Base-by-base conservation (phyloP, 1,139 yeast genomes). In the Geotrichum klebahnii region DNA sequence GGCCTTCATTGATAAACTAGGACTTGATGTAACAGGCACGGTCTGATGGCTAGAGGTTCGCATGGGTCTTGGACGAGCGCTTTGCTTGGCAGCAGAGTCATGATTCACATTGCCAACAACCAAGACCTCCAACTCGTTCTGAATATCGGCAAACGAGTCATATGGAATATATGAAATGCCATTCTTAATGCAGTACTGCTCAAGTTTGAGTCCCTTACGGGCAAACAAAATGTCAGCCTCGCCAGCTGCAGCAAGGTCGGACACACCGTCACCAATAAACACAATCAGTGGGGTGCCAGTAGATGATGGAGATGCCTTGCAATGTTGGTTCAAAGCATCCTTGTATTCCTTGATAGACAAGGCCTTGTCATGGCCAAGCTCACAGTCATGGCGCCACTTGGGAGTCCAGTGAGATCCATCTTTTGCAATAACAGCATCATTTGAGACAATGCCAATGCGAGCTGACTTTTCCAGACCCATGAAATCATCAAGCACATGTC, bases 341-440 rank as follows among this genome's bases (percentile, higher is more conserved):
- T 63, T 58, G 61, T 68, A 80, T 55, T 79, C 80, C 53, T 73
- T 70, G 55, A 81, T 78, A 3, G 83, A 77, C 49, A 70, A 70
- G 46, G 85, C 78, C 70, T 81, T 81, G 63, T 81, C 84, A 62
- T 81, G 86, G 53, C 87, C 87, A 57, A 81, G 77, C 35, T 76
- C 74, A 22, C 79, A 71, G 55, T 80, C 82, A 63, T 81, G 82
- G 57, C 75, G 73, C 75, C 81, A 81, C 35, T 77, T 67, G 45
- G 81, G 78, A 50, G 74, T 77, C 87, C 87, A 81, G 42, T 63
- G 56, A 14, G 71, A 61, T 24, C 72, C 75, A 23, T 71, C 73
- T 42, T 67, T 69, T 29, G 67, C 53, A 50, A 77, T 69, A 26
- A 67, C 68, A 40, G 81, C 84, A 43, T 75, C 80, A 59, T 81